phyloP scores from a whole-genome alignment of 1,139 yeast genomes.

The Lodderomyces parapsilosis region DNA sequence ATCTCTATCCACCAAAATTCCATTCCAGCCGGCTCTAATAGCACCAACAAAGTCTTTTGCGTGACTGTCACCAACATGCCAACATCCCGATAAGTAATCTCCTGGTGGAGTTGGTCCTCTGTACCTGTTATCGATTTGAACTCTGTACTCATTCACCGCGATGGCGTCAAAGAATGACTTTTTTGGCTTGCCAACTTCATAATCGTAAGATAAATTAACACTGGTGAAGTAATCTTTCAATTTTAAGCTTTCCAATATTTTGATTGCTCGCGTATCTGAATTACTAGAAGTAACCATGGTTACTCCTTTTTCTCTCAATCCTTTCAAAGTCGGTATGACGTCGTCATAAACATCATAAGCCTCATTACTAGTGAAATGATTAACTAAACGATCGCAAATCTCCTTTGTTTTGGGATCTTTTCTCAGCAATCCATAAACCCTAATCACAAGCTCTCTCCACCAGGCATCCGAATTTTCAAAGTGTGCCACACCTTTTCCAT shows the following conservation, averaged over 20 bases:
- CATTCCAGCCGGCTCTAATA: conserved; percentile 59
- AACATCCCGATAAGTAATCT: conserved; percentile 28
- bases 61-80: conserved; percentile 70
- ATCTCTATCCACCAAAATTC: conserved; percentile 51
- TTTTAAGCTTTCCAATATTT: conserved; percentile 46
- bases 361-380: conserved; percentile 45
- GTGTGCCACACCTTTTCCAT: conserved; percentile 45
- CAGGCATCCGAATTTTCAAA: conserved; percentile 41
- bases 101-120: conserved; percentile 14
- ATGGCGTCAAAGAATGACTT: conserved; percentile 45
- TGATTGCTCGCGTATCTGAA: conserved; percentile 53
- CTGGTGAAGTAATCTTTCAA: conserved; percentile 40
- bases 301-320: conserved; percentile 30
- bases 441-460: conserved; percentile 57
- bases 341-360: conserved; percentile 59
- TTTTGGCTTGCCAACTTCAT: conserved; percentile 54
- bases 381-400: conserved; percentile 40
- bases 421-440: conserved; percentile 34
- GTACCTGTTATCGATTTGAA: conserved; percentile 3
- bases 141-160: conserved; percentile 8
- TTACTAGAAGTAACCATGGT: conserved; percentile 53
- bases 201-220: conserved; percentile 53
- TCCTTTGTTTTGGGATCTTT: conserved; percentile 19
- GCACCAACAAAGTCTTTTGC: conserved; percentile 55
- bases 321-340: conserved; percentile 45